Evolutionary conservation across 495 filamentous ascomycete genomes (phyloP), one percentile per base, ranked within the genome.

Genomic region (Hypoxylon fragiforme): DNA sequence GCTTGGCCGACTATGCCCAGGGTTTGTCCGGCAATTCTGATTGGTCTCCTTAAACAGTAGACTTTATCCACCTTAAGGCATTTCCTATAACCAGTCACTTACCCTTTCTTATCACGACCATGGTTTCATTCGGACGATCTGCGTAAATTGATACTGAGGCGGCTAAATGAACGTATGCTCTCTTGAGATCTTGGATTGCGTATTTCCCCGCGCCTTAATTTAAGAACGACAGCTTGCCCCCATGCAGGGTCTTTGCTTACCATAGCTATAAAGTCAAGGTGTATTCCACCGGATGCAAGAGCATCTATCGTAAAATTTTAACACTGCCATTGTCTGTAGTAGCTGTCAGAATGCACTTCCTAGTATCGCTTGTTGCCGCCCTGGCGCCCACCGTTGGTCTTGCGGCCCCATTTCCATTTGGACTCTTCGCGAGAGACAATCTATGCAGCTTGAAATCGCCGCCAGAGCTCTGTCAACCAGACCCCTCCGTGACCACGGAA

Each of bases 381-480:
- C 35, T 74, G 32, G 69, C 63, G 39, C 69, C 69, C 30, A 48
- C 57, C 20, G 47, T 64, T 11, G 52, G 51, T 50, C 62, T 70
- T 37, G 70, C 71, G 11, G 59, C 57, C 8, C 69, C 69, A n/a
- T 49, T 64, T 41, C 45, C 26, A 37, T 44, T 30, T 43, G 41
- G 11, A 47, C 40, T 13, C 50, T 74, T 30, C 32, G 71, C 67
- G 60, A 57, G 74, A 21, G 74, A 76, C 21, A 77, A 77, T 40
- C 62, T 77, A 9, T 77, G 74, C 62, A 70, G 45, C 45, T 48
- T 77, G 35, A 57, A 55, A 18, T 46, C 69, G 1, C 74, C 74
- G 3, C 74, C 74, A 5, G 53, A 59, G 42, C 63, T 75, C 32
- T 77, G 74, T 62, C 38, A 64, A 28, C 70, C 74, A 12, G 58